Evolutionary conservation across 2,329 filamentous ascomycete genomes (phyloP).

Genomic region (Aspergillus brasiliensis): DNA sequence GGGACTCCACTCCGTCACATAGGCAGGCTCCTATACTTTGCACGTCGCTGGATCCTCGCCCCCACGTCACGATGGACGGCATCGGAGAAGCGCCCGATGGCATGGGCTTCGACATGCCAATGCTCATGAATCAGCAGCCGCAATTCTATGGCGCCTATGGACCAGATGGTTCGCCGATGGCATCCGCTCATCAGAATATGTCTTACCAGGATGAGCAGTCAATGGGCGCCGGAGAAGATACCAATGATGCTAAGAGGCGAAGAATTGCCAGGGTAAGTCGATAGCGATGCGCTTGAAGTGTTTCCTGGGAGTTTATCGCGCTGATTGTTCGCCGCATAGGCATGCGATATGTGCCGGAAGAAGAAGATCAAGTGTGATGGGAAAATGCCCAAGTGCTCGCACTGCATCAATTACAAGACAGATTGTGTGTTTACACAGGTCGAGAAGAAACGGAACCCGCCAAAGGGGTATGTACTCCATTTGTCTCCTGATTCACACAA

Average conservation of each 20-base stretch:
- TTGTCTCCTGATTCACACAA: too few species aligned
- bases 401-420: slow-evolving; percentile 97
- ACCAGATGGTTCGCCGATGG: slow-evolving; percentile 61
- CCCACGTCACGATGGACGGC: slow-evolving; percentile 33
- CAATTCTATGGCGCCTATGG: slow-evolving; percentile 69
- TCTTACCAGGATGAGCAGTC: slow-evolving; percentile 49
- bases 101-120: slow-evolving; percentile 48
- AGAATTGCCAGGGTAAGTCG: slow-evolving; percentile 78
- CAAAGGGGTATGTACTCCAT: slow-evolving; percentile 73
- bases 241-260: slow-evolving; percentile 82
- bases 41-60: slow-evolving; percentile 4
- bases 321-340: slow-evolving; percentile 52
- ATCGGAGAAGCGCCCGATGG: slow-evolving; percentile 41
- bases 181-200: slow-evolving; percentile 49
- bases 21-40: slow-evolving; percentile 11
- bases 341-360: slow-evolving; percentile 95
- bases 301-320: background rate
- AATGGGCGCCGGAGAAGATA: slow-evolving; percentile 51
- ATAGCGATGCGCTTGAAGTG: background rate
- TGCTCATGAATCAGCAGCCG: slow-evolving; percentile 64
- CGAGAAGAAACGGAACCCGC: slow-evolving; percentile 96
- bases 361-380: slow-evolving; percentile 96
- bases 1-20: slow-evolving; percentile 19
- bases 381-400: slow-evolving; percentile 89
- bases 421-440: slow-evolving; percentile 97